Conservation (phyloP, 2,329 filamentous ascomycete species). For the Botrytis porri region DNA sequence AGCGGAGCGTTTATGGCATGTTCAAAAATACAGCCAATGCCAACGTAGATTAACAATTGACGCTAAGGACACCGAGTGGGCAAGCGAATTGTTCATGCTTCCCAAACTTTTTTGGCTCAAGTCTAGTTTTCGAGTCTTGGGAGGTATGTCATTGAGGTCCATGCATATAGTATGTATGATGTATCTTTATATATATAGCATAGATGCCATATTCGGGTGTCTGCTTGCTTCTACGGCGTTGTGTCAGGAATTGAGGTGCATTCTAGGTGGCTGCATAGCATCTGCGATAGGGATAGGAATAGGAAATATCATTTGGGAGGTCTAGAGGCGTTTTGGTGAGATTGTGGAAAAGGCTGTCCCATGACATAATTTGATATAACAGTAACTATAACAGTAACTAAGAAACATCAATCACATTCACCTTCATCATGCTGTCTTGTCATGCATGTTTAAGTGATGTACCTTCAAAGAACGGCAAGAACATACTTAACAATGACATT, state of each 20-base stretch:
- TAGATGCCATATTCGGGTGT: constrained; percentile 23
- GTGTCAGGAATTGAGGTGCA: constrained; percentile 21
- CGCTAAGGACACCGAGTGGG: constrained; percentile 10
- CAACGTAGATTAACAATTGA: constrained; percentile 19
- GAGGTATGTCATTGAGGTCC: constrained; percentile 17
- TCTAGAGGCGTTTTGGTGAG: neutral
- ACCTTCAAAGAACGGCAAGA: neutral
- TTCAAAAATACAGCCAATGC: constrained; percentile 38
- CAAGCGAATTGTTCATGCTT: constrained; percentile 11
- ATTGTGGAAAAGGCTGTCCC: neutral
- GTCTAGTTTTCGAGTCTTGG: constrained; percentile 11
- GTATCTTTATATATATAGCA: constrained; percentile 20
- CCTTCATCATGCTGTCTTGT: neutral
- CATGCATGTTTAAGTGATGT: neutral
- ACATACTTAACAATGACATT: neutral
- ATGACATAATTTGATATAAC: constrained; percentile 11
- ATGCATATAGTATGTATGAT: constrained; percentile 20
- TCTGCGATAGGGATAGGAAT: constrained; percentile 17
- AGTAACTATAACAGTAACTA: constrained; percentile 8
- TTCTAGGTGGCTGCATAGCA: constrained; percentile 25
- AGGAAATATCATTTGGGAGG: neutral
- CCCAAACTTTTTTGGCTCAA: neutral
- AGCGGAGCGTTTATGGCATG: constrained; percentile 61
- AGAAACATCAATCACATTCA: neutral
- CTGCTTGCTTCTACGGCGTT: constrained; percentile 22